Percentiles rank a stretch among this genome's conserved stretches.
phyloP scores from a whole-genome alignment of 768 basidiomycete species.

The Crassisporium funariophilum region DNA sequence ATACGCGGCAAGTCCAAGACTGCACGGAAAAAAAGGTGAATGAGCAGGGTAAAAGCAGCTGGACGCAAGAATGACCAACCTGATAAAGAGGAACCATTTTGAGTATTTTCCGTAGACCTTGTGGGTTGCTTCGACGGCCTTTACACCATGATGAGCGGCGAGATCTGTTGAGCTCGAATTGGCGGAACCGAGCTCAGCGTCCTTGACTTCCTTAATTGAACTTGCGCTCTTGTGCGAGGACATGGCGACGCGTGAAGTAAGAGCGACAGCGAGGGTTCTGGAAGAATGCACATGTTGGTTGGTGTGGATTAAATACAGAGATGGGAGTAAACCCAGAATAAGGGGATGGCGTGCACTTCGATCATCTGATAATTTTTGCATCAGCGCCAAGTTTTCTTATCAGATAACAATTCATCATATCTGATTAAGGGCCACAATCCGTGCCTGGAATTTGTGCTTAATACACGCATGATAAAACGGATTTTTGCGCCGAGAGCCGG shows the following conservation, averaged over 20 bases:
- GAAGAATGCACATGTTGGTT: constrained; percentile 1
- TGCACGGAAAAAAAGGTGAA: constrained; percentile 18
- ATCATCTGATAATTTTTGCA: constrained; percentile 24
- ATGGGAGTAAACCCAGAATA: background rate
- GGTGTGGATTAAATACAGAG: constrained; percentile 10
- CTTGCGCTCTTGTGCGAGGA: constrained; percentile 19
- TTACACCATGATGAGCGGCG: constrained; percentile 43
- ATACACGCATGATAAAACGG: background rate
- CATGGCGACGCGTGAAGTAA: constrained; percentile 8
- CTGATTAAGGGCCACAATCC: constrained; percentile 11
- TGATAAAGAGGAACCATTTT: constrained; percentile 61
- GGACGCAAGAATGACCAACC: constrained; percentile 39
- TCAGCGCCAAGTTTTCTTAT: constrained; percentile 21
- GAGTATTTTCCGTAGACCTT: constrained; percentile 55
- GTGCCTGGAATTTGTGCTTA: background rate
- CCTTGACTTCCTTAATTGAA: constrained; percentile 15
- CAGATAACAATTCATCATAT: constrained; percentile 22
- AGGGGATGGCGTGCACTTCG: background rate
- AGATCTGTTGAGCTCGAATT: constrained; percentile 13
- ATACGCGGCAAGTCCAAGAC: constrained; percentile 69
- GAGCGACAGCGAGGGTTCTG: background rate
- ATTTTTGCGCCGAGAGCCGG: no score
- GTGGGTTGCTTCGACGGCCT: constrained; percentile 51
- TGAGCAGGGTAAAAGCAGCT: background rate
- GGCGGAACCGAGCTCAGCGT: constrained; percentile 2